Evolutionary conservation across 345 rosid genomes (phyloP).

Genomic region (Rhodamnia argentea): DNA sequence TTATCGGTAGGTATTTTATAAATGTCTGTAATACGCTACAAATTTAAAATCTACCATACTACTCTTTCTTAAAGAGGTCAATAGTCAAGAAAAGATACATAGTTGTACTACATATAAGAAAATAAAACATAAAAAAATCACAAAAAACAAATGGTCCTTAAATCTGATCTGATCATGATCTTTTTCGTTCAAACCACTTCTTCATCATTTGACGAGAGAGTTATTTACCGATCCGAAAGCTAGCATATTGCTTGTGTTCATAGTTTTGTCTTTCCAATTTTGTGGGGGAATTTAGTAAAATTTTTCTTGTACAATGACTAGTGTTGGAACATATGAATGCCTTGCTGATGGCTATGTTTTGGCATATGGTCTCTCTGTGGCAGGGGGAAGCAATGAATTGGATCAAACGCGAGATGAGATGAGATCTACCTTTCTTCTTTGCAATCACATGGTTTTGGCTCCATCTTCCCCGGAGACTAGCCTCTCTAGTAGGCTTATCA

Average conservation of each 20-base stretch:
- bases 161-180: too few relatives aligned
- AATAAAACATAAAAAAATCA: too few relatives aligned
- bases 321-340: background rate
- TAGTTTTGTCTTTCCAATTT: background rate
- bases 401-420: conserved; percentile 26
- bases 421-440: background rate
- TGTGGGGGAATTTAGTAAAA: background rate
- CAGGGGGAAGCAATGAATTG: conserved; percentile 61
- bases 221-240: too few relatives aligned
- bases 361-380: background rate
- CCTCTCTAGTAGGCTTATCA: conserved; percentile 13
- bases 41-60: background rate
- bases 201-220: too few relatives aligned
- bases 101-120: too few relatives aligned
- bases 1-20: background rate
- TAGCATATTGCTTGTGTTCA: background rate
- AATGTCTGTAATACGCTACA: too few relatives aligned
- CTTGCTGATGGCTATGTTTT: background rate
- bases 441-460: background rate
- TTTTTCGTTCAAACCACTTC: too few relatives aligned
- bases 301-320: background rate
- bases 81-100: background rate
- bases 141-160: too few relatives aligned
- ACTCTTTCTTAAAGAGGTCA: background rate
- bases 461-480: conserved; percentile 12